phyloP scores from a whole-genome alignment of 768 basidiomycete species.

The Xanthoconium purpureum region DNA sequence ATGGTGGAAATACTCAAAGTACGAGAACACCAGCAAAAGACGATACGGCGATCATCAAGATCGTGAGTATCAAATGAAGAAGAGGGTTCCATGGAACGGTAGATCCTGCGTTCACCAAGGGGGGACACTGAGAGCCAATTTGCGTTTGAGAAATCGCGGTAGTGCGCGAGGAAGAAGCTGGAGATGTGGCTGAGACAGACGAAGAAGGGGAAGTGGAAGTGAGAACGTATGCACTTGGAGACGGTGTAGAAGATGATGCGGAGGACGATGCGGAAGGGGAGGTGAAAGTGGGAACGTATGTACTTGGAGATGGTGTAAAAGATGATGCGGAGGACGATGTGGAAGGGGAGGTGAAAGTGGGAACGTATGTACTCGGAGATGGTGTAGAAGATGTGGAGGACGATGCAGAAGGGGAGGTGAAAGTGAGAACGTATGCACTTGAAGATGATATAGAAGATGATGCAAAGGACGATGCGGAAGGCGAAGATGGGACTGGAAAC shows the following conservation, averaged over 20 bases:
- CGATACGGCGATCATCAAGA: slow-evolving; percentile 26
- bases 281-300: not conserved
- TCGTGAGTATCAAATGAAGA: slow-evolving; percentile 17
- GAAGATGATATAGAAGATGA: not conserved
- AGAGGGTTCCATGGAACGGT: slow-evolving; percentile 8
- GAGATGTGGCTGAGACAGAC: not conserved
- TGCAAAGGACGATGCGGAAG: not conserved
- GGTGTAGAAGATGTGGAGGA: not conserved
- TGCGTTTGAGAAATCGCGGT: slow-evolving; percentile 17
- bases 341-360: not conserved
- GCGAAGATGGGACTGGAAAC: not conserved
- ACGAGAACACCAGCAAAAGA: slow-evolving; percentile 26
- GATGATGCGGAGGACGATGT: not conserved
- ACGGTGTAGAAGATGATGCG: not conserved
- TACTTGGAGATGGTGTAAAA: not conserved
- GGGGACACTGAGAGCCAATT: slow-evolving; percentile 24
- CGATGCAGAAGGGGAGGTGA: not conserved
- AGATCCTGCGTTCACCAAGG: slow-evolving; percentile 8
- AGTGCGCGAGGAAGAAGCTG: not conserved
- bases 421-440: not conserved
- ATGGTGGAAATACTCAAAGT: slow-evolving; percentile 15
- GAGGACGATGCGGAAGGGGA: not conserved
- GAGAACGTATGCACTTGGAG: not conserved
- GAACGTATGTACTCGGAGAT: not conserved
- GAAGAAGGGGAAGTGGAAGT: not conserved